Conservation (phyloP, 2,329 filamentous ascomycete genomes). For the Incumbomyces lentus region DNA sequence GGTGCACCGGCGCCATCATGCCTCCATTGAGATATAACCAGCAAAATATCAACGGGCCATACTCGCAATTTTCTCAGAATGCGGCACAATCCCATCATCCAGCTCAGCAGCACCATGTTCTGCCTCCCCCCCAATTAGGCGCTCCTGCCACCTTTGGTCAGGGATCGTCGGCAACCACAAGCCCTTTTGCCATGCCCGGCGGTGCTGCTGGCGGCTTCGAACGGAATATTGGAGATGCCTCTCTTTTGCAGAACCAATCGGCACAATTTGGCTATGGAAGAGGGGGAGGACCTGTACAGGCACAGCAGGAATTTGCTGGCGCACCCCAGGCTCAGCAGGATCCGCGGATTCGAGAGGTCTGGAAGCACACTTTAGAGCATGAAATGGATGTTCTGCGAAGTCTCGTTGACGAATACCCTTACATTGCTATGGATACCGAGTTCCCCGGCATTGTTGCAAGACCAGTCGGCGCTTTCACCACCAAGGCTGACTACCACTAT, state of each 20-base stretch:
- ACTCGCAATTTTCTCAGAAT: slow-evolving; percentile 45
- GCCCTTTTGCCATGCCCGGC: slow-evolving; percentile 25
- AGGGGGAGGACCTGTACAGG: slow-evolving; percentile 53
- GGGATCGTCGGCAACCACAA: slow-evolving; percentile 26
- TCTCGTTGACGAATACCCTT: slow-evolving; percentile 81
- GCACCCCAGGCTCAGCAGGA: slow-evolving; percentile 41
- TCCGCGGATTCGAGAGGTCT: slow-evolving; percentile 86
- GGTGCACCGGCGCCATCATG: slow-evolving; percentile 32
- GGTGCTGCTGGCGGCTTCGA: slow-evolving; percentile 48
- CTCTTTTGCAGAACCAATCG: slow-evolving; percentile 69
- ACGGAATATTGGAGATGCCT: slow-evolving; percentile 33
- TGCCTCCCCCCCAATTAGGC: slow-evolving; percentile 49
- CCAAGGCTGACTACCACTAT: slow-evolving; percentile 97
- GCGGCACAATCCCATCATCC: slow-evolving; percentile 35
- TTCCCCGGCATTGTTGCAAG: slow-evolving; percentile 96
- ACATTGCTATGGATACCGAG: slow-evolving; percentile 98
- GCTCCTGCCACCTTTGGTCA: slow-evolving; percentile 54
- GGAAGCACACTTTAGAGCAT: slow-evolving; percentile 81
- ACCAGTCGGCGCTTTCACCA: slow-evolving; percentile 87
- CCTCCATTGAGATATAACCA: slow-evolving; percentile 50
- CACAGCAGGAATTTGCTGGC: slow-evolving; percentile 37
- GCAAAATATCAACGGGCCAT: slow-evolving; percentile 49
- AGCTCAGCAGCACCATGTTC: slow-evolving; percentile 34
- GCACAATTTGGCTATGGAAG: slow-evolving; percentile 80
- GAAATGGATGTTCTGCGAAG: slow-evolving; percentile 80